Evolutionary conservation across 1,284 basidiomycete genomes (phyloP).

Genomic region (Marasmius tenuissimus): DNA sequence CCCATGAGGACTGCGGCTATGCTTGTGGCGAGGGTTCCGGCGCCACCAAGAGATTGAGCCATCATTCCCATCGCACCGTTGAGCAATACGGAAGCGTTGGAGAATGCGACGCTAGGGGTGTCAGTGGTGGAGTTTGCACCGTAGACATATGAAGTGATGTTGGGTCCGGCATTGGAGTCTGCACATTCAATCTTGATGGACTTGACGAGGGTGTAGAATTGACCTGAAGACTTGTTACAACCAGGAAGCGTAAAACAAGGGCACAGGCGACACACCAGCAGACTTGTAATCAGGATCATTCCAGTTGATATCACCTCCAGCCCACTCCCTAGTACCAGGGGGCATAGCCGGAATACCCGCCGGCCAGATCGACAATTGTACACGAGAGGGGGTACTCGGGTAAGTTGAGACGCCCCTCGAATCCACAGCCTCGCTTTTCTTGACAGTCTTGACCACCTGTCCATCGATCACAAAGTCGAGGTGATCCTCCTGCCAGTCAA

Average conservation of each 20-base stretch:
- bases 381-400: conserved; percentile 74
- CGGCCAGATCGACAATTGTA: conserved; percentile 77
- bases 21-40: not conserved
- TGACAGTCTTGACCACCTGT: conserved; percentile 65
- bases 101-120: conserved; percentile 51
- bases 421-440: conserved; percentile 57
- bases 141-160: conserved; percentile 64
- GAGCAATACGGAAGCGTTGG: conserved; percentile 51
- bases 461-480: conserved; percentile 74
- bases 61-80: conserved; percentile 31
- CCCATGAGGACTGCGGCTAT: not conserved
- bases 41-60: not conserved
- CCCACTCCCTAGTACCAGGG: conserved; percentile 74
- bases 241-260: not conserved
- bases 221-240: conserved; percentile 27
- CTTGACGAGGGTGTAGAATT: conserved; percentile 62
- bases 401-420: conserved; percentile 52
- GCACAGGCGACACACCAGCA: conserved; percentile 19
- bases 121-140: conserved; percentile 49
- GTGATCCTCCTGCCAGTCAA: conserved; percentile 75
- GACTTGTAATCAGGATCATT: conserved; percentile 68
- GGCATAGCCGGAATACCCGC: conserved; percentile 64
- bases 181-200: conserved; percentile 62
- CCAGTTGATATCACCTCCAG: conserved; percentile 81
- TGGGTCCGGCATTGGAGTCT: conserved; percentile 42